Evolutionary conservation across 257 asterid genomes (phyloP).

Genomic region (Primulina eburnea): DNA sequence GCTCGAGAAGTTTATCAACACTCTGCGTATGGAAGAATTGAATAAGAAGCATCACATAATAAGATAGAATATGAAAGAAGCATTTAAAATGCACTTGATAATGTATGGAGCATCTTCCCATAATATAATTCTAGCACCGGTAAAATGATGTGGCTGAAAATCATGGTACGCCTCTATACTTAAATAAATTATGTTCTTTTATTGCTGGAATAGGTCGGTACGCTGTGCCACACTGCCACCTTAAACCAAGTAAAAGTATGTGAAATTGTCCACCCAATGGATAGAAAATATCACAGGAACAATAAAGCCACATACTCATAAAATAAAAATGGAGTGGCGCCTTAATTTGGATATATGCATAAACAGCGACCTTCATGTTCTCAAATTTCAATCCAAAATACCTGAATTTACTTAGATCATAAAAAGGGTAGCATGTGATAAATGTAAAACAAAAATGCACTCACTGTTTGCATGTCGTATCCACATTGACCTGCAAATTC

Average conservation of each 20-base stretch:
- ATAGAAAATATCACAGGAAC: slow-evolving; percentile 14
- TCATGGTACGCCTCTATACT: not conserved
- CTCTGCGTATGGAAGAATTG: slow-evolving; percentile 51
- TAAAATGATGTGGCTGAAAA: slow-evolving; percentile 6
- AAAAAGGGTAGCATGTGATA: not conserved
- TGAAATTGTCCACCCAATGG: slow-evolving; percentile 1
- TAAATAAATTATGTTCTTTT: slow-evolving; percentile 13
- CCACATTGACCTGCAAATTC: slow-evolving; percentile 82
- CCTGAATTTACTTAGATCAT: not conserved
- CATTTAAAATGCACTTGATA: slow-evolving; percentile 14
- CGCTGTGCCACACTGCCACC: slow-evolving; percentile 9
- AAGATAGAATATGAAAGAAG: slow-evolving; percentile 17
- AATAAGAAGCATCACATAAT: slow-evolving; percentile 21
- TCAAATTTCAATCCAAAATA: not conserved
- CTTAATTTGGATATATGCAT: slow-evolving; percentile 18
- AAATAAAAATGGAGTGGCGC: slow-evolving; percentile 9
- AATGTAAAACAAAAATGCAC: slow-evolving; percentile 16
- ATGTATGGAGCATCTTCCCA: slow-evolving; percentile 1
- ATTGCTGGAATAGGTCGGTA: not conserved
- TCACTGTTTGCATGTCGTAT: slow-evolving; percentile 61
- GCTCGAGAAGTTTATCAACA: slow-evolving; percentile 62
- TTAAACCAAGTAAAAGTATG: slow-evolving; percentile 14
- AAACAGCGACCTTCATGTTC: slow-evolving; percentile 4
- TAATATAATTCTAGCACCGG: slow-evolving; percentile 19
- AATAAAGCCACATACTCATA: not conserved